Evolutionary conservation across 805 yeast species (phyloP).

Genomic region (Yamadazyma insecticola): DNA sequence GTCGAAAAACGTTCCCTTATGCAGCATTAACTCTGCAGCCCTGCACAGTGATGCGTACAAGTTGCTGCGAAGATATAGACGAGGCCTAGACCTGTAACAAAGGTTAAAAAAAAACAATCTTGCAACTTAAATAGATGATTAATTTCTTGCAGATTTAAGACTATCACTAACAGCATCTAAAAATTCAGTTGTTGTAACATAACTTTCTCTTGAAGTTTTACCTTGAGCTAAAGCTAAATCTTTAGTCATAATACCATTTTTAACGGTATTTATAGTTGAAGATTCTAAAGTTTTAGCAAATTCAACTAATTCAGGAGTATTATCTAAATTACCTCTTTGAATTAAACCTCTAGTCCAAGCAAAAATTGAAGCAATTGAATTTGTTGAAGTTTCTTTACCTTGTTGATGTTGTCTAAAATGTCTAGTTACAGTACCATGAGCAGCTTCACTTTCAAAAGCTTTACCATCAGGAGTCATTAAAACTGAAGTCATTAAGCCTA

Average conservation of each 20-base stretch:
- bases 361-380: conserved; percentile 79
- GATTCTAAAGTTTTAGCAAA: conserved; percentile 64
- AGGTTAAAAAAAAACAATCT: no score
- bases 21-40: no score
- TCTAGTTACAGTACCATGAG: conserved; percentile 86
- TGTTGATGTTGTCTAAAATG: conserved; percentile 78
- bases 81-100: no score
- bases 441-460: conserved; percentile 83
- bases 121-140: no score
- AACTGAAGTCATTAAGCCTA: conserved; percentile 81
- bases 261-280: conserved; percentile 69
- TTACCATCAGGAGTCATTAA: conserved; percentile 82
- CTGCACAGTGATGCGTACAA: no score
- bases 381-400: conserved; percentile 80
- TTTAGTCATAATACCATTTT: conserved; percentile 78
- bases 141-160: conserved; percentile 23
- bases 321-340: conserved; percentile 75
- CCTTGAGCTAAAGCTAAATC: conserved; percentile 75
- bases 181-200: conserved; percentile 72
- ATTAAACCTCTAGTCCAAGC: conserved; percentile 85
- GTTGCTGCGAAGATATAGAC: no score
- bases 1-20: no score
- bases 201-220: conserved; percentile 53
- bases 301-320: conserved; percentile 62
- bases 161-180: conserved; percentile 70